phyloP scores from a whole-genome alignment of 1,139 yeast species.

The Schizosaccharomyces versatilis region DNA sequence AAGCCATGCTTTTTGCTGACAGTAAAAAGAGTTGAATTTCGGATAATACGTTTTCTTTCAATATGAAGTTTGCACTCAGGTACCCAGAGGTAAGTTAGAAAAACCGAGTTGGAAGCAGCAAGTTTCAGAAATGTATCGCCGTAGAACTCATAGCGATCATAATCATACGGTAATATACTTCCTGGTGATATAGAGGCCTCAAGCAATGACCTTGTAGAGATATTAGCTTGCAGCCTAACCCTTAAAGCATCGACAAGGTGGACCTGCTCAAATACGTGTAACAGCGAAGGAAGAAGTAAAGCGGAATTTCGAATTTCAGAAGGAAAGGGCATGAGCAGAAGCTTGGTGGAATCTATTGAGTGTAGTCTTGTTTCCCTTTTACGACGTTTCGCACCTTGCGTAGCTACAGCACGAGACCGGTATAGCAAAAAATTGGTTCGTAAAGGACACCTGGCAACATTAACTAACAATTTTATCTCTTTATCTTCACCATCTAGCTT shows the following conservation, averaged over 20 bases:
- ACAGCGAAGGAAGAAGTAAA: conserved; percentile 4
- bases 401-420: no score
- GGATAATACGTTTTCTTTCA: conserved; percentile 7
- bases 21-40: conserved; percentile 7
- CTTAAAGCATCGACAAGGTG: conserved; percentile 6
- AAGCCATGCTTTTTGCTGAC: conserved; percentile 3
- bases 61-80: conserved; percentile 9
- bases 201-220: conserved; percentile 2
- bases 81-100: conserved; percentile 4
- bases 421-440: no score
- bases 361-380: no score
- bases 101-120: conserved; percentile 8
- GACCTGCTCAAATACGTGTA: conserved; percentile 6
- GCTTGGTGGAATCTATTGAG: no score
- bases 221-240: not conserved
- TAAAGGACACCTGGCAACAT: no score
- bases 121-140: conserved; percentile 11
- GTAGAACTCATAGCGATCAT: conserved; percentile 10
- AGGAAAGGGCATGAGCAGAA: no score
- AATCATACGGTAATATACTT: conserved; percentile 7
- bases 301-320: not conserved
- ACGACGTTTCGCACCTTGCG: no score
- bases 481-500: no score
- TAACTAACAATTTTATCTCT: no score
- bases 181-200: conserved; percentile 8